Percentiles rank a stretch among this genome's conserved stretches.
phyloP scores from a whole-genome alignment of 2,329 filamentous ascomycete species.

The Colletotrichum sp. region DNA sequence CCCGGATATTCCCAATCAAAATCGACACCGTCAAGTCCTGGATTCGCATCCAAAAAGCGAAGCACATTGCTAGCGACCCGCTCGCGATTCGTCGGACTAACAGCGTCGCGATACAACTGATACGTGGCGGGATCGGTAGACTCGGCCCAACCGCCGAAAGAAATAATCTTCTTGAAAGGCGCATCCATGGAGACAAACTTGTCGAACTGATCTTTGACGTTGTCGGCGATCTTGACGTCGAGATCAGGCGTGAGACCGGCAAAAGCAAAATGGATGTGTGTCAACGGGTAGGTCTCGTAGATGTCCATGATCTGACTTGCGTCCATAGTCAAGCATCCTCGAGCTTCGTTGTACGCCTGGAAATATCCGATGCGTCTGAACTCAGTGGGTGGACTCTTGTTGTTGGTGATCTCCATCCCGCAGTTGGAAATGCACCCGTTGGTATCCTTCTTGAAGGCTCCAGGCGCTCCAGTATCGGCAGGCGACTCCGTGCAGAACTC shows the following conservation, averaged over 20 bases:
- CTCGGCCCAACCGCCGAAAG: constrained; percentile 51
- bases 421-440: constrained; percentile 46
- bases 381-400: neutral
- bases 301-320: constrained; percentile 10
- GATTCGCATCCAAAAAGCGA: neutral
- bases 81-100: constrained; percentile 35
- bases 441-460: neutral
- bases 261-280: constrained; percentile 43
- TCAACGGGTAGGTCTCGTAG: constrained; percentile 22
- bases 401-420: constrained; percentile 34
- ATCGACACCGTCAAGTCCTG: constrained; percentile 18
- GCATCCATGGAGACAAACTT: constrained; percentile 28
- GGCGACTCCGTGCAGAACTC: neutral
- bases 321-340: neutral
- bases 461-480: neutral
- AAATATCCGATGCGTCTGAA: neutral
- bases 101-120: constrained; percentile 36
- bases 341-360: neutral
- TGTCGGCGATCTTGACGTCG: neutral
- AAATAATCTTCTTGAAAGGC: constrained; percentile 38
- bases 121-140: constrained; percentile 41
- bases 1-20: constrained; percentile 13
- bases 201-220: constrained; percentile 27
- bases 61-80: constrained; percentile 30
- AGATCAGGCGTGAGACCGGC: neutral